These are phyloP conservation scores for Xylariaceae sp. DNA, from an alignment of 2,329 filamentous ascomycete genomes.

Conservation along the genomic window DNA sequence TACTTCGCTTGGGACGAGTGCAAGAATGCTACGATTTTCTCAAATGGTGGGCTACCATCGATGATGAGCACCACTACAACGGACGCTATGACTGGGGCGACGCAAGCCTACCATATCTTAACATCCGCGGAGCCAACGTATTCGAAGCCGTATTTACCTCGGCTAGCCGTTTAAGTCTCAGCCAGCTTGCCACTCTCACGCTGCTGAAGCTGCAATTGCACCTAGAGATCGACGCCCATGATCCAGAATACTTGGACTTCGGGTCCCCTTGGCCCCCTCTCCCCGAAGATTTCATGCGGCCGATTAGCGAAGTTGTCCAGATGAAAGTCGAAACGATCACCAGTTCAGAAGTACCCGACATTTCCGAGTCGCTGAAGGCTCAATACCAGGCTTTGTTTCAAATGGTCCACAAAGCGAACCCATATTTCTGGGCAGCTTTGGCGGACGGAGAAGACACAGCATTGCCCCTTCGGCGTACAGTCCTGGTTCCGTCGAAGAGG, in stretches of 20 bases:
- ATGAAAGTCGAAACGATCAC: slow-evolving; percentile 11
- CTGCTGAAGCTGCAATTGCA: slow-evolving; percentile 16
- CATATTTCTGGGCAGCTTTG: slow-evolving; percentile 13
- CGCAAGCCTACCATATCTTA: slow-evolving; percentile 15
- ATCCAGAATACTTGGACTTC: slow-evolving; percentile 4
- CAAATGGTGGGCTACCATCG: slow-evolving; percentile 40
- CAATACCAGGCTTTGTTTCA: slow-evolving; percentile 13
- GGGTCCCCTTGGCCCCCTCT: slow-evolving; percentile 6
- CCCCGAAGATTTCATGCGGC: slow-evolving; percentile 7
- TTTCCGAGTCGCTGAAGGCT: slow-evolving; percentile 5
- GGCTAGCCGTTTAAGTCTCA: slow-evolving; percentile 11
- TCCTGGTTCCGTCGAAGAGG: slow-evolving; percentile 10
- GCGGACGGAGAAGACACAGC: slow-evolving; percentile 8
- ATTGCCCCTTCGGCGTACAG: slow-evolving; percentile 4
- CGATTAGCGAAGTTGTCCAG: slow-evolving; percentile 10
- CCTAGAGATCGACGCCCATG: slow-evolving; percentile 12
- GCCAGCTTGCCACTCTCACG: slow-evolving; percentile 13
- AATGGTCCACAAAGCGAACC: slow-evolving; percentile 11
- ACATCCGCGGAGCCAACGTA: slow-evolving; percentile 15
- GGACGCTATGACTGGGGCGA: slow-evolving; percentile 9
- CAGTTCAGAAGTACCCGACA: slow-evolving; percentile 1
- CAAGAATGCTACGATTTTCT: slow-evolving; percentile 43
- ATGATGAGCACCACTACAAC: slow-evolving; percentile 8
- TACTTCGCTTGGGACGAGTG: slow-evolving; percentile 30
- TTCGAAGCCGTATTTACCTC: slow-evolving; percentile 14